Percentiles rank a stretch among this genome's conserved stretches.
Conservation (phyloP, 1,139 yeast species). For the Yamadazyma membranifaciens region DNA sequence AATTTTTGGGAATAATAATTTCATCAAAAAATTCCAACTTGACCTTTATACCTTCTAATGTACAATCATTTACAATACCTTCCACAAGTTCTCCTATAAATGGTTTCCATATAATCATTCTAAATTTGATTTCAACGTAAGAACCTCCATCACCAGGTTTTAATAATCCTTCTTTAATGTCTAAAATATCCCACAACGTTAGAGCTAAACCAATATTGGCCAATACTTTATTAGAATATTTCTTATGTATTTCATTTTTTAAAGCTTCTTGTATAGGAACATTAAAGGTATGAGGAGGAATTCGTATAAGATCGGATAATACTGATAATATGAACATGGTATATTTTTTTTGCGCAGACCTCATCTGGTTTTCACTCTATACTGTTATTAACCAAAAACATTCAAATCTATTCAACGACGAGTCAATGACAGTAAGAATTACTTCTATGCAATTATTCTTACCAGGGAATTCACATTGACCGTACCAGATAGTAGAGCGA, state of each 20-base stretch:
- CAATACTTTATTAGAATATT: conserved; percentile 81
- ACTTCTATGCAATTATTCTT: too few relatives aligned
- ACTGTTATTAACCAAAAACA: too few relatives aligned
- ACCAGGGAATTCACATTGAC: too few relatives aligned
- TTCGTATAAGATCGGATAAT: conserved; percentile 77
- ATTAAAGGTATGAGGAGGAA: conserved; percentile 83
- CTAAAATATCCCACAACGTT: conserved; percentile 77
- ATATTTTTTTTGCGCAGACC: conserved; percentile 7
- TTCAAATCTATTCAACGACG: too few relatives aligned
- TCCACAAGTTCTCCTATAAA: conserved; percentile 91
- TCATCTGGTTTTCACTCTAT: too few relatives aligned
- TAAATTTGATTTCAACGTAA: conserved; percentile 69
- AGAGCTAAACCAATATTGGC: conserved; percentile 82
- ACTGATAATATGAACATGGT: conserved; percentile 81
- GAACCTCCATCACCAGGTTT: conserved; percentile 97
- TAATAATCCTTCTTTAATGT: conserved; percentile 81
- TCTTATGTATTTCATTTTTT: conserved; percentile 76
- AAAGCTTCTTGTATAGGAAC: conserved; percentile 69
- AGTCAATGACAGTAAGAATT: too few relatives aligned
- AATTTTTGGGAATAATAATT: conserved; percentile 78
- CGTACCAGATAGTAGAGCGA: too few relatives aligned
- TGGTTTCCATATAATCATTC: conserved; percentile 86
- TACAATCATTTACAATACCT: conserved; percentile 90
- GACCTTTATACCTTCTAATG: conserved; percentile 81
- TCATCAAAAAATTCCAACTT: conserved; percentile 89